phyloP scores from a whole-genome alignment of 2,329 filamentous ascomycete genomes.

The Cercospora janseana region DNA sequence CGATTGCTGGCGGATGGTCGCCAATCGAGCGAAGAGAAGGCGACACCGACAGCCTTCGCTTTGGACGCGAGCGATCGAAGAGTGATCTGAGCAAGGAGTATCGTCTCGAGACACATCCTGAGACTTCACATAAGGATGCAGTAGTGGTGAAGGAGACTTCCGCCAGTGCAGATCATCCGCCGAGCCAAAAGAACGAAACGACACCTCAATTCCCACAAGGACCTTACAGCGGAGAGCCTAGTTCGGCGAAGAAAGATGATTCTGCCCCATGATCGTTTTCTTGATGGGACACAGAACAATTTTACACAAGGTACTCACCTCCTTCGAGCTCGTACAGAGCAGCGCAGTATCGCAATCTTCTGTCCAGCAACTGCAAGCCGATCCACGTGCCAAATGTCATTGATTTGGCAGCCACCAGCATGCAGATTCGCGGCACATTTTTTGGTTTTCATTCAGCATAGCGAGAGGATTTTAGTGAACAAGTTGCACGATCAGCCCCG shows the following conservation, averaged over 20 bases:
- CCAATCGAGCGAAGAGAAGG: conserved; percentile 58
- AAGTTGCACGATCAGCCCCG: neutral
- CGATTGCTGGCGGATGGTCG: conserved; percentile 70
- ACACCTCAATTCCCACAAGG: conserved; percentile 46
- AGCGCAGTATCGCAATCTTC: too few species aligned
- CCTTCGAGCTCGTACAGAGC: too few species aligned
- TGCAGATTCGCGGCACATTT: neutral
- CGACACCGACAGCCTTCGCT: conserved; percentile 31
- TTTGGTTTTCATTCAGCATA: conserved; percentile 6
- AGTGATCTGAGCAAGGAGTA: conserved; percentile 35
- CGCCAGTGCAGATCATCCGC: conserved; percentile 39
- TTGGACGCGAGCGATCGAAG: conserved; percentile 33
- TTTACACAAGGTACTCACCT: neutral
- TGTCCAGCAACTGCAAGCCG: too few species aligned
- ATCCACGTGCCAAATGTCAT: too few species aligned
- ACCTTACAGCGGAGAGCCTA: conserved; percentile 44
- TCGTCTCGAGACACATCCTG: conserved; percentile 50
- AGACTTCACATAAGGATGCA: conserved; percentile 49
- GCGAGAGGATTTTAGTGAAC: neutral
- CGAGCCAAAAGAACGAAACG: conserved; percentile 46
- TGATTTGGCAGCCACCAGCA: too few species aligned
- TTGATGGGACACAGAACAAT: conserved; percentile 3
- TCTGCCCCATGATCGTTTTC: conserved; percentile 34
- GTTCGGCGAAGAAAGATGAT: conserved; percentile 36
- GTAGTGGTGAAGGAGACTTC: conserved; percentile 46